phyloP scores from a whole-genome alignment of 257 asterid genomes.

The Asclepias syriaca region DNA sequence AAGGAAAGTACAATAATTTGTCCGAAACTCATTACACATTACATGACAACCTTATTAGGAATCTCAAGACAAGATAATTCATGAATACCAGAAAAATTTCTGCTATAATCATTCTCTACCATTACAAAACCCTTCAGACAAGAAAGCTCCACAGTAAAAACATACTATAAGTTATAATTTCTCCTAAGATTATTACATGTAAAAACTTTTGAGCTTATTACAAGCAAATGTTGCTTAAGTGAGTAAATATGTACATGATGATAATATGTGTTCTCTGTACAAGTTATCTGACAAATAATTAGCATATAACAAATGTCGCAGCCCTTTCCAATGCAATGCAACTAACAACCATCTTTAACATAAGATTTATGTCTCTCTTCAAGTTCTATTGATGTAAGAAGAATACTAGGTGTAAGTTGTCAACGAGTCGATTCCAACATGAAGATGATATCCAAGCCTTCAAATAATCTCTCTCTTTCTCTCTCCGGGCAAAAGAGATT shows the following conservation, averaged over 20 bases:
- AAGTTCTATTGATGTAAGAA: conserved; percentile 1
- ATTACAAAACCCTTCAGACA: neutral
- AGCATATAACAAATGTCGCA: neutral
- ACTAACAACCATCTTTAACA: conserved; percentile 8
- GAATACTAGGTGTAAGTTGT: neutral
- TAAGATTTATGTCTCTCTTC: conserved; percentile 2
- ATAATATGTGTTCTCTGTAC: neutral
- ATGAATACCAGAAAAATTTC: neutral
- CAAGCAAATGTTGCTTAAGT: conserved; percentile 4
- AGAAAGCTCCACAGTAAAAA: neutral
- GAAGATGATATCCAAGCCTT: neutral
- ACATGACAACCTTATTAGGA: neutral
- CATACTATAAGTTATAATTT: conserved; percentile 1
- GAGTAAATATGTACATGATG: conserved; percentile 16
- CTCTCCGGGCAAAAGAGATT: neutral
- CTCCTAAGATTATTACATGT: neutral
- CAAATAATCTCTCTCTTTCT: conserved; percentile 1
- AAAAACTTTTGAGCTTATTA: conserved; percentile 6
- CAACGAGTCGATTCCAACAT: neutral
- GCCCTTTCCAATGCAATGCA: neutral
- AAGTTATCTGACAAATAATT: conserved; percentile 1
- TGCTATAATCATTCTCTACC: neutral
- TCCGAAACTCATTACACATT: neutral
- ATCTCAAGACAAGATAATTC: neutral
- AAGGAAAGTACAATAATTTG: too few species aligned